These are phyloP conservation scores for Alternaria dauci DNA, from an alignment of 2,329 filamentous ascomycete species.

Conservation along the genomic window DNA sequence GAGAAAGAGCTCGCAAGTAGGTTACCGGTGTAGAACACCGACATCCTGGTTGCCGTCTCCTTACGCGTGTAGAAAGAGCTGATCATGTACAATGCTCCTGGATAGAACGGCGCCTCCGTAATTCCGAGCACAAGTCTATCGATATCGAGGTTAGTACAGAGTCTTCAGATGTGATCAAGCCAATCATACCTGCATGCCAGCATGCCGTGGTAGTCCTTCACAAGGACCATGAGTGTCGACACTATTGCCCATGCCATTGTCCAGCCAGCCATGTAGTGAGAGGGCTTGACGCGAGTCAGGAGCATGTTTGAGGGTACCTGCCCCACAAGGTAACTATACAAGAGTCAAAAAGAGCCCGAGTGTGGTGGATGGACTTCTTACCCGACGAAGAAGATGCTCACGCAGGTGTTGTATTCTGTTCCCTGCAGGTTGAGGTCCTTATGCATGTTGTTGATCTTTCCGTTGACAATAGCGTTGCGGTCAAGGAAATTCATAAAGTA, in stretches of 20 bases:
- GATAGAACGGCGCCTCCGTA: constrained; percentile 29
- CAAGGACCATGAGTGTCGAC: constrained; percentile 36
- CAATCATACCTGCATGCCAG: constrained; percentile 28
- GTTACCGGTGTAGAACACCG: constrained; percentile 51
- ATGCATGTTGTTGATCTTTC: constrained; percentile 43
- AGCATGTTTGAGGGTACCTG: constrained; percentile 56
- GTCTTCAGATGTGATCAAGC: neutral
- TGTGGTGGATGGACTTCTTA: constrained; percentile 20
- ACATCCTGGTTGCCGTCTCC: constrained; percentile 44
- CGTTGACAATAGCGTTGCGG: constrained; percentile 71
- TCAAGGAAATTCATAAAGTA: constrained; percentile 58
- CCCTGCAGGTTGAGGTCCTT: constrained; percentile 48
- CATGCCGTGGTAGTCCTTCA: constrained; percentile 39
- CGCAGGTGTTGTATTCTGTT: constrained; percentile 67
- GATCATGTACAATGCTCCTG: constrained; percentile 49
- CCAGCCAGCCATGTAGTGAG: constrained; percentile 43
- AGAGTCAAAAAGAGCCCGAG: constrained; percentile 20
- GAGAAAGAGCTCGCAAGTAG: constrained; percentile 53
- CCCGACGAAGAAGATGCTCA: constrained; percentile 67
- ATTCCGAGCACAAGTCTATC: neutral
- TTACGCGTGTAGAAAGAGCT: constrained; percentile 49
- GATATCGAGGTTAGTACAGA: neutral
- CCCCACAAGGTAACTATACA: constrained; percentile 37
- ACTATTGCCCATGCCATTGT: constrained; percentile 49
- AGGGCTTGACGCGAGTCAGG: constrained; percentile 44